These are phyloP conservation scores for Podosphaera fusca DNA, from an alignment of 2,329 filamentous ascomycete species.

Conservation along the genomic window DNA sequence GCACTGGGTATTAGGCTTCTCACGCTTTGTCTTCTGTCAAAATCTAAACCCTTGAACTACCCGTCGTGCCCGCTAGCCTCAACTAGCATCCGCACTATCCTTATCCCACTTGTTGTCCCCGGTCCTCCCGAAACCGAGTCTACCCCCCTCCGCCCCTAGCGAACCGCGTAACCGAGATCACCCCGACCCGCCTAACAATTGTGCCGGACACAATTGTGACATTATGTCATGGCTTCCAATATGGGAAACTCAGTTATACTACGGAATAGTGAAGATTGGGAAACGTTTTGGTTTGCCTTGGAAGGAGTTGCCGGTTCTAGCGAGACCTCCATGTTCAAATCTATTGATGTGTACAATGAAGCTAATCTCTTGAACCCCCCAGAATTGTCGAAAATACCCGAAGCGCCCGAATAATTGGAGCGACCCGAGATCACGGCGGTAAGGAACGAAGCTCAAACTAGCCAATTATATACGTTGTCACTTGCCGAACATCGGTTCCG, in stretches of 20 bases:
- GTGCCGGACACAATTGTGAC: no score
- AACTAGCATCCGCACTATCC: no score
- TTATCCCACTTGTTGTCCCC: no score
- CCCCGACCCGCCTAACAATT: no score
- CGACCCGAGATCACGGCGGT: background rate
- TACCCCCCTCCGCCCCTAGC: no score
- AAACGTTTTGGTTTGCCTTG: constrained; percentile 1
- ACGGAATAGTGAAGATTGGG: constrained; percentile 1
- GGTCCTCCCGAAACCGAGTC: no score
- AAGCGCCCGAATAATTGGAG: background rate
- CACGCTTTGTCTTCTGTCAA: no score
- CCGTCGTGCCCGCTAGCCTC: no score
- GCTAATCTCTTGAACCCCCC: background rate
- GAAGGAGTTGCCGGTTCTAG: constrained; percentile 1
- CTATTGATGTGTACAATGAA: background rate
- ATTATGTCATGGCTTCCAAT: background rate
- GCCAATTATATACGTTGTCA: background rate
- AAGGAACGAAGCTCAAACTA: background rate
- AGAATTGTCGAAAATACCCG: background rate
- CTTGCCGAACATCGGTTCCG: background rate
- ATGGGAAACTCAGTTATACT: background rate
- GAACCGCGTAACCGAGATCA: no score
- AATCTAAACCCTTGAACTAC: no score
- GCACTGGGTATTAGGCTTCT: no score
- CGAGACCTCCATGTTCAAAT: background rate